These are phyloP conservation scores for Chaetomidium leptoderma DNA, from an alignment of 495 filamentous ascomycete genomes.

Conservation along the genomic window DNA sequence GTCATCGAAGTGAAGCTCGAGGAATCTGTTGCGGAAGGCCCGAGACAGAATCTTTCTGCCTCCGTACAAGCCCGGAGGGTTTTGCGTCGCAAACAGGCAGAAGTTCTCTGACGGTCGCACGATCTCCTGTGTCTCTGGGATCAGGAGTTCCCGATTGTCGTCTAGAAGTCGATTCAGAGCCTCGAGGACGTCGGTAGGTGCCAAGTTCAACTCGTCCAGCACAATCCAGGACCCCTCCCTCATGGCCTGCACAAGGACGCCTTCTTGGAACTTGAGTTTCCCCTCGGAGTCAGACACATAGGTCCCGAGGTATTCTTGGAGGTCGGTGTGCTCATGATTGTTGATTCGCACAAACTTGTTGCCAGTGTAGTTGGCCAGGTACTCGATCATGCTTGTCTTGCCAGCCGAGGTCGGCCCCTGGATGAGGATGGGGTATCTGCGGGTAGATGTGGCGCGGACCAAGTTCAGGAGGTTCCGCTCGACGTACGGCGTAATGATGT, in stretches of 20 bases:
- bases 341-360: conserved; percentile 98
- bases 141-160: conserved; percentile 95
- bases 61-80: conserved; percentile 92
- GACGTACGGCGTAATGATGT: conserved; percentile 95
- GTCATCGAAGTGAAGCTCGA: conserved; percentile 96
- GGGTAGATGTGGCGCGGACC: conserved; percentile 84
- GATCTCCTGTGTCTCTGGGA: conserved; percentile 93
- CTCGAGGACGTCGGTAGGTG: conserved; percentile 93
- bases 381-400: conserved; percentile 99
- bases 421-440: conserved; percentile 88
- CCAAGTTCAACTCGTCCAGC: conserved; percentile 93
- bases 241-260: conserved; percentile 86
- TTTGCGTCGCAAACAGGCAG: conserved; percentile 99
- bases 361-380: conserved; percentile 88
- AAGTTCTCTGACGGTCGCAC: conserved; percentile 90
- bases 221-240: conserved; percentile 96
- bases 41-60: conserved; percentile 88
- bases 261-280: conserved; percentile 84
- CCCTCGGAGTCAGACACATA: conserved; percentile 85
- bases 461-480: conserved; percentile 91
- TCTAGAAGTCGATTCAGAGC: conserved; percentile 92
- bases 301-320: conserved; percentile 95
- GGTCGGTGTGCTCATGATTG: conserved; percentile 97
- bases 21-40: conserved; percentile 93
- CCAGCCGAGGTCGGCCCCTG: conserved; percentile 96